Evolutionary conservation across 805 yeast species (phyloP), one percentile per base, ranked within the genome.

Genomic region (Schwanniomyces occidentalis): DNA sequence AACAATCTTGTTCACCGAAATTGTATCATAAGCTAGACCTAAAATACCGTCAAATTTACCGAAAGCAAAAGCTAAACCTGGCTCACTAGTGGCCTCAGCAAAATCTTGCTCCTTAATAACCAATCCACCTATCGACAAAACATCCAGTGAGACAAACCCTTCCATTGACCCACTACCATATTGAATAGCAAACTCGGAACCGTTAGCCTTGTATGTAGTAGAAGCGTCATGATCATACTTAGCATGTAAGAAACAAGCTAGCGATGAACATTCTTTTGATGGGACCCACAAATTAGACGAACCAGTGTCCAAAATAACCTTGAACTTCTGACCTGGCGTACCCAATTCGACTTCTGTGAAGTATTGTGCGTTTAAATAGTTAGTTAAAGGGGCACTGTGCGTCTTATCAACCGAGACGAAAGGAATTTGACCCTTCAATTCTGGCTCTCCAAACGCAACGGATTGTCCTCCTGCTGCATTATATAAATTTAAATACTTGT

Each of bases 231-330:
- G 93, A 63, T 86, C 93, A 59, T 88, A 93, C 74, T 90, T 93
- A 53, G 84, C 54, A 69, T 93, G 99, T 61, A 93, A 73, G 75
- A 77, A 91, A 69, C 99, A 93, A 33, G 99, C 98, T 65, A 93
- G 78, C 4, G 96, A 88, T 32, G 88, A 71, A 70, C 99, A 93
- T 47, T 86, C 89, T 27, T 73, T 48, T 41, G 95, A 78, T 35
- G 99, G 99, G 44, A 93, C 88, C 99, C 99, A 93, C 69, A 93
- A 73, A 66, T 93, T 93, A 28, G 97, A 85, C 28, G 96, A 86
- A 25, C 99, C 99, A 16, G 99, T 91, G 65, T 93, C 99, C 54
- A 93, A 73, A 44, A 93, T 80, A 32, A 93, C 98, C 73, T 91
- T 91, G 68, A 93, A 93, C 12, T 76, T 61, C 71, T 93, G 99